Percentiles rank a stretch among this genome's conserved stretches.
These are phyloP conservation scores for Tolypocladium tundrense DNA, from an alignment of 2,329 filamentous ascomycete species.

Conservation along the genomic window DNA sequence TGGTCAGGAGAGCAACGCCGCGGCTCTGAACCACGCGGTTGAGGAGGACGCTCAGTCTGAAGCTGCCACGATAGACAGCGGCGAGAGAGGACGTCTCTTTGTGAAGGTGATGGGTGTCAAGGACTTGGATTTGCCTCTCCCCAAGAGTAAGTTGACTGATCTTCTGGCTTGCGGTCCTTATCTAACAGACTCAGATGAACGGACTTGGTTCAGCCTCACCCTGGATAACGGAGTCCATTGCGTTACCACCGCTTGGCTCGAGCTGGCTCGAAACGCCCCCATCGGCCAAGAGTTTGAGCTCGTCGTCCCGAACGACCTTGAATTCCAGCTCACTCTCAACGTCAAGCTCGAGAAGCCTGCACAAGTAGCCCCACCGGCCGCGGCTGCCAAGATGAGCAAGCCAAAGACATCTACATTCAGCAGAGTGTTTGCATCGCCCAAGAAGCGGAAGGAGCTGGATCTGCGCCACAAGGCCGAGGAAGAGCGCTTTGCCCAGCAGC, in stretches of 20 bases:
- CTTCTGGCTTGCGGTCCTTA: neutral
- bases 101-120: slow-evolving; percentile 99
- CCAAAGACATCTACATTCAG: slow-evolving; percentile 83
- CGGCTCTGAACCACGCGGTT: slow-evolving; percentile 51
- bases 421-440: slow-evolving; percentile 84
- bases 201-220: slow-evolving; percentile 89
- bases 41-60: slow-evolving; percentile 57
- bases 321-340: slow-evolving; percentile 94
- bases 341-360: slow-evolving; percentile 84
- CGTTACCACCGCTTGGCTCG: slow-evolving; percentile 91
- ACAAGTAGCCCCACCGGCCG: slow-evolving; percentile 44
- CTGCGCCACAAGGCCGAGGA: slow-evolving; percentile 74
- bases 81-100: slow-evolving; percentile 83
- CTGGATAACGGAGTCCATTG: slow-evolving; percentile 98
- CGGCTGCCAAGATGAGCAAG: slow-evolving; percentile 50
- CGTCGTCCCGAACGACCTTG: slow-evolving; percentile 92
- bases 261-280: slow-evolving; percentile 81
- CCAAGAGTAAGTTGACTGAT: slow-evolving; percentile 59
- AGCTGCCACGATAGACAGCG: slow-evolving; percentile 58
- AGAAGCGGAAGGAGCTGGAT: slow-evolving; percentile 93
- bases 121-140: slow-evolving; percentile 83
- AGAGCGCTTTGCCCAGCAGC: slow-evolving; percentile 55
- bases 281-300: slow-evolving; percentile 98
- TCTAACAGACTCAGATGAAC: slow-evolving; percentile 54
- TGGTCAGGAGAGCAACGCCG: slow-evolving; percentile 73